These are phyloP conservation scores for Pontederia crassipes DNA, from an alignment of 176 grass and related monocot genomes.

Conservation along the genomic window DNA sequence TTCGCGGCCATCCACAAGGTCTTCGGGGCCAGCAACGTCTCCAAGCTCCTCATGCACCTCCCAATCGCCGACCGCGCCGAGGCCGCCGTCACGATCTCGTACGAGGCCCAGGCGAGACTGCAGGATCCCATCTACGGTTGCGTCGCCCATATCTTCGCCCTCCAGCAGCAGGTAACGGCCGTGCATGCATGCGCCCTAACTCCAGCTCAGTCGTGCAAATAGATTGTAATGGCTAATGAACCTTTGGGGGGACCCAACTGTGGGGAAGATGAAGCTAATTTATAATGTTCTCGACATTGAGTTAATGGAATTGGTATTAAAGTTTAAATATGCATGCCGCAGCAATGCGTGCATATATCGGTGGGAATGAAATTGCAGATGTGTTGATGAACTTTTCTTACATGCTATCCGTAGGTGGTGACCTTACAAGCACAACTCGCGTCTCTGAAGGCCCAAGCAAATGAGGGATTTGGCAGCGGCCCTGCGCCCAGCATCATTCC, in stretches of 20 bases:
- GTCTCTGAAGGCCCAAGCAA: slow-evolving; percentile 58
- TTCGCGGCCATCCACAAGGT: slow-evolving; percentile 98
- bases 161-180: slow-evolving; percentile 66
- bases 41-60: slow-evolving; percentile 82
- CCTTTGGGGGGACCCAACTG: not conserved
- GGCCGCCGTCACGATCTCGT: slow-evolving; percentile 86
- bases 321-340: not conserved
- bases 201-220: not conserved
- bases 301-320: not conserved
- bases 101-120: slow-evolving; percentile 83
- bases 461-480: slow-evolving; percentile 32
- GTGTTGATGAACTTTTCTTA: not conserved
- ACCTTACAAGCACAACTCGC: slow-evolving; percentile 79
- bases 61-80: slow-evolving; percentile 67
- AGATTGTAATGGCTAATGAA: not conserved
- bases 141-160: slow-evolving; percentile 90
- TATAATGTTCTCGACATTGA: not conserved
- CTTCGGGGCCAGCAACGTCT: slow-evolving; percentile 92
- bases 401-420: slow-evolving; percentile 45
- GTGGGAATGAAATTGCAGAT: not conserved
- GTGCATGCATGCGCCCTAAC: not conserved
- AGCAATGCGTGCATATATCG: no score
- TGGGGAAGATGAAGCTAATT: not conserved
- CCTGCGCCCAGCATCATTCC: not conserved
- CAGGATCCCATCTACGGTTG: slow-evolving; percentile 93